Evolutionary conservation across 768 basidiomycete genomes (phyloP), one percentile per base, ranked within the genome.

Genomic region (Tephrocybe sp.): DNA sequence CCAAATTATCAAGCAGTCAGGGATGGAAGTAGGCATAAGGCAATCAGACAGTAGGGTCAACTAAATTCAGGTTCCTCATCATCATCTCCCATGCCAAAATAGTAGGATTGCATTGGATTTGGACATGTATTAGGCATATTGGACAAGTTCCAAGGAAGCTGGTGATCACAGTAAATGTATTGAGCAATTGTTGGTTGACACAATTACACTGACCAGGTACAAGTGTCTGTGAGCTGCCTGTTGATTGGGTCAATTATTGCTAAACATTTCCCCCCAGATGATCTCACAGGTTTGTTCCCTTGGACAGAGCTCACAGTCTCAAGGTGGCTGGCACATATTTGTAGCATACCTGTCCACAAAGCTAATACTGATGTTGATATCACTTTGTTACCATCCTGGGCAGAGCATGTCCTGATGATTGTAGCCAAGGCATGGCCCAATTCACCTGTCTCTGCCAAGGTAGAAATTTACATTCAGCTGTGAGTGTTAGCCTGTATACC

Each of bases 61-160:
- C 85, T 85, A 67, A 85, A 95, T 70, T 97, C 94, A 17, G 87
- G 82, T 62, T 98, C 97, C 57, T 89, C 83, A 63, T 98, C 96
- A 63, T 98, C 96, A 61, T 99, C 97, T 47, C 95, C 97, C 43
- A 98, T n/a, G 97, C 97, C 47, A 99, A 76, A 49, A 99, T 94
- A 8, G 90, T 90, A 18, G 94, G 90, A 62, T 88, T 90, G 51
- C 84, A 83, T 58, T 95, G 90, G 18, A 97, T 85, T 49, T 81
- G 81, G 2, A 96, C 90, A 2, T 94, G 86, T 28, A 96, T 74
- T 23, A 99, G 83, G 34, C 86, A 86, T 45, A 98, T 88, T 0
- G 95, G 92, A 14, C 93, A 86, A 0, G 95, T 95, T 9, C 97
- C 97, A 61, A 98, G 72, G 80, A 99, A 99, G 20, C 93, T 93